Conservation (phyloP, 2,329 filamentous ascomycete species). For the Paracorniculantispora psalliotae region DNA sequence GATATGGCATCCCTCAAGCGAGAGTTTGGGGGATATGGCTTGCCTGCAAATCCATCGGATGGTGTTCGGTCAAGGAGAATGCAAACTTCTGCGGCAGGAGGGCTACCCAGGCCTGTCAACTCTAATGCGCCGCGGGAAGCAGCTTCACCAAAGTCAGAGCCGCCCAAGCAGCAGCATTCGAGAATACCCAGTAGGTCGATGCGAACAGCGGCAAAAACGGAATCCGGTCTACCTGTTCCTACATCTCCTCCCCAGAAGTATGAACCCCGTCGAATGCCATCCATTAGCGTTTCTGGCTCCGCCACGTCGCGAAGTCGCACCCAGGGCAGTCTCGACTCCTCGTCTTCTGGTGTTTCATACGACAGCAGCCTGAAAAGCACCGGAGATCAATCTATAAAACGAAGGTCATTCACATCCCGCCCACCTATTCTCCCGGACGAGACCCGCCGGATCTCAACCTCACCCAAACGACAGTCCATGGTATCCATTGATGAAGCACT, state of each 20-base stretch:
- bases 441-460: not conserved
- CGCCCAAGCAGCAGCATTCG: not conserved
- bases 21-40: slow-evolving; percentile 13
- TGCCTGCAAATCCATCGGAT: slow-evolving; percentile 11
- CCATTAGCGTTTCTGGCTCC: slow-evolving; percentile 30
- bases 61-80: slow-evolving; percentile 4
- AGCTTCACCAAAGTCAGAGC: not conserved
- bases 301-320: slow-evolving; percentile 29
- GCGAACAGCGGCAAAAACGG: not conserved
- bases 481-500: slow-evolving; percentile 6
- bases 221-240: not conserved
- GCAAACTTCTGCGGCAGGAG: not conserved
- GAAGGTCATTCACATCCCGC: slow-evolving; percentile 44
- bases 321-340: slow-evolving; percentile 29
- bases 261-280: slow-evolving; percentile 40
- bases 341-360: slow-evolving; percentile 30
- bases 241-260: slow-evolving; percentile 23
- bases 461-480: slow-evolving; percentile 3
- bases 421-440: slow-evolving; percentile 30
- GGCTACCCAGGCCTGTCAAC: not conserved
- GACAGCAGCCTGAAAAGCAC: slow-evolving; percentile 28
- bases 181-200: slow-evolving; percentile 6
- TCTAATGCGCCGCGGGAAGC: not conserved
- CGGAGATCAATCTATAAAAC: slow-evolving; percentile 41
- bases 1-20: slow-evolving; percentile 13